Percentiles rank a stretch among this genome's conserved stretches.
Conservation (phyloP, 306 rosid genomes). For the Rosa chinensis region DNA sequence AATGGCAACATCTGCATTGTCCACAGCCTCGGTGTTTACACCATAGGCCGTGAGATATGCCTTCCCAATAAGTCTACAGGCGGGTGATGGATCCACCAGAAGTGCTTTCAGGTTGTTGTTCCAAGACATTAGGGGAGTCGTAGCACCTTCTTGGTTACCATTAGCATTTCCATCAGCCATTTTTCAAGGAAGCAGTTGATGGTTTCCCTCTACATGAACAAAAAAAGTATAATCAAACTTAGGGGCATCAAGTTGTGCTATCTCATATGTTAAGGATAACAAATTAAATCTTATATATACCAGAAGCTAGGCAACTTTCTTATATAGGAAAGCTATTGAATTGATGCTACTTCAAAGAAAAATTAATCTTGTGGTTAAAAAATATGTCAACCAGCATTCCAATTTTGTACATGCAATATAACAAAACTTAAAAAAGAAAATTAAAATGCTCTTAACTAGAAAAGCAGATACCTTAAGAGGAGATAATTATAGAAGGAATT, state of each 20-base stretch:
- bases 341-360: background rate
- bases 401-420: background rate
- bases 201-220: background rate
- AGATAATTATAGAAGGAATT: background rate
- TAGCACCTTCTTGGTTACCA: background rate
- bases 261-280: background rate
- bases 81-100: conserved; percentile 13
- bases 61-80: background rate
- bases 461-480: background rate
- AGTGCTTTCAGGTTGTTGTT: conserved; percentile 23
- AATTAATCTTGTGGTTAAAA: background rate
- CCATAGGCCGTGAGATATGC: background rate
- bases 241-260: background rate
- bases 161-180: background rate
- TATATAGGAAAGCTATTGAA: background rate
- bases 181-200: background rate
- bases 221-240: background rate
- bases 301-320: background rate
- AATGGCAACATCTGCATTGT: conserved; percentile 19
- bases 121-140: conserved; percentile 3
- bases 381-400: background rate
- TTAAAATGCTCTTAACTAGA: background rate
- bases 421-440: background rate
- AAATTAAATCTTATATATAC: background rate
- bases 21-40: conserved; percentile 16